phyloP scores from a whole-genome alignment of 495 filamentous ascomycete genomes.

The Podospora didyma region DNA sequence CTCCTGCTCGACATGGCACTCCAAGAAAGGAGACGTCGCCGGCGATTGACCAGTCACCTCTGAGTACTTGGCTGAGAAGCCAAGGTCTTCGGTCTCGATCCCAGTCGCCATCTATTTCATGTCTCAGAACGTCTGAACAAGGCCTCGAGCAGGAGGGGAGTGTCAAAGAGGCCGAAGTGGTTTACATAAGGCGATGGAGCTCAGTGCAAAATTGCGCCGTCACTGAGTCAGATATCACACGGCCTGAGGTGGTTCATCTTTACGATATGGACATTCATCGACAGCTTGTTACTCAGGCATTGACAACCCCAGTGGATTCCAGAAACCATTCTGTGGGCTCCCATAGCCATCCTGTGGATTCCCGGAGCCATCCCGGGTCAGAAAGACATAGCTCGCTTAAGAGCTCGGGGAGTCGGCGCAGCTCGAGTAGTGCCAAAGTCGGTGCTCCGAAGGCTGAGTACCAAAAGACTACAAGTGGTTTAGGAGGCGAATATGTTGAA shows the following conservation, averaged over 20 bases:
- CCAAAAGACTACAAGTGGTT: neutral
- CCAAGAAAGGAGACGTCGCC: conserved; percentile 12
- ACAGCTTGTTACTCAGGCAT: conserved; percentile 18
- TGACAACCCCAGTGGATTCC: conserved; percentile 16
- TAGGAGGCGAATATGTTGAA: neutral
- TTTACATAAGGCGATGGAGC: conserved; percentile 20
- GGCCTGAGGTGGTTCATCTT: conserved; percentile 23
- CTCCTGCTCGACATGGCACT: conserved; percentile 12
- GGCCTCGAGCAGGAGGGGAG: conserved; percentile 10
- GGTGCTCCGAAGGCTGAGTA: neutral
- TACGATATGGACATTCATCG: conserved; percentile 27
- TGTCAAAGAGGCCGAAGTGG: conserved; percentile 26
- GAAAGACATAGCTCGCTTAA: neutral
- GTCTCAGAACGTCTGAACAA: conserved; percentile 8
- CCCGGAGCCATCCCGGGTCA: conserved; percentile 11
- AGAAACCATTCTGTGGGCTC: conserved; percentile 11
- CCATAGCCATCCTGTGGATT: conserved; percentile 12
- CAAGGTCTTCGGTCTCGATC: conserved; percentile 32
- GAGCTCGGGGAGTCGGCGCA: conserved; percentile 1
- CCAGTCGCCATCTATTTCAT: conserved; percentile 16
- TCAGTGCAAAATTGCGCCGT: conserved; percentile 14
- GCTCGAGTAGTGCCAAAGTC: neutral
- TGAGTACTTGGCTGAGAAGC: conserved; percentile 39
- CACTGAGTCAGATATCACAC: conserved; percentile 16
- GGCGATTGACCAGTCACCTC: conserved; percentile 27